Conservation (phyloP, 1,284 basidiomycete genomes). For the Coniferiporia sulphurascens region DNA sequence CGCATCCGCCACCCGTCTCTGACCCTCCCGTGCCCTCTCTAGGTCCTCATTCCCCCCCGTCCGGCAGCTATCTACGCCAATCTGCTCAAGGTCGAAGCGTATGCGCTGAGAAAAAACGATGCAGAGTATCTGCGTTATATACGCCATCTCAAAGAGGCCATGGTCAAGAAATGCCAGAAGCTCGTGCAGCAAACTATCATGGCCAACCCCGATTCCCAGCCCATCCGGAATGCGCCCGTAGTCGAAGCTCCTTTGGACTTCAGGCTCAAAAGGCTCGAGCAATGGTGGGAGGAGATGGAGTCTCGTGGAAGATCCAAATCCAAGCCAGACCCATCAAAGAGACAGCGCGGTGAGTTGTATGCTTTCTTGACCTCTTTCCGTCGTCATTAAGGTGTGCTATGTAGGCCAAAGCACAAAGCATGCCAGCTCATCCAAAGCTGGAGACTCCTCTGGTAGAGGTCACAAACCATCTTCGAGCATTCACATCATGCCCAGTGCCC, state of each 20-base stretch:
- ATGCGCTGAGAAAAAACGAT: constrained; percentile 52
- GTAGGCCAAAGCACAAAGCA: constrained; percentile 1
- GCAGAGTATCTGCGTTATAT: constrained; percentile 61
- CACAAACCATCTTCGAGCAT: not conserved
- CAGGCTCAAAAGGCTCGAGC: constrained; percentile 70
- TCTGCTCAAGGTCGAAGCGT: constrained; percentile 53
- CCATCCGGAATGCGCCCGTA: constrained; percentile 47
- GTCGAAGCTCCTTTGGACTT: constrained; percentile 65
- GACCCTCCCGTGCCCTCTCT: constrained; percentile 10
- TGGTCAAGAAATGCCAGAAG: constrained; percentile 71
- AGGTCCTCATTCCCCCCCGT: constrained; percentile 69
- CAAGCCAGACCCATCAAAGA: not conserved
- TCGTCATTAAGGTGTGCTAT: not conserved
- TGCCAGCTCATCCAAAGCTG: not conserved
- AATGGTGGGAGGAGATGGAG: constrained; percentile 48
- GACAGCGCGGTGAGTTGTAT: not conserved
- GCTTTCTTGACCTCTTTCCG: not conserved
- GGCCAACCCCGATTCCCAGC: constrained; percentile 27
- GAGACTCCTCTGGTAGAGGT: not conserved
- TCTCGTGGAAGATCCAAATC: not conserved
- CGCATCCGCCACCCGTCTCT: constrained; percentile 15
- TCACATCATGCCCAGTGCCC: not conserved
- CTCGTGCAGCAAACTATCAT: constrained; percentile 37
- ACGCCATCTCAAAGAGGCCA: constrained; percentile 70
- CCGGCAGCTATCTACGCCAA: constrained; percentile 64